Percentiles rank a stretch among this genome's conserved stretches.
Conservation (phyloP, 108 stramenopile species). For the Thalassiosira profunda region DNA sequence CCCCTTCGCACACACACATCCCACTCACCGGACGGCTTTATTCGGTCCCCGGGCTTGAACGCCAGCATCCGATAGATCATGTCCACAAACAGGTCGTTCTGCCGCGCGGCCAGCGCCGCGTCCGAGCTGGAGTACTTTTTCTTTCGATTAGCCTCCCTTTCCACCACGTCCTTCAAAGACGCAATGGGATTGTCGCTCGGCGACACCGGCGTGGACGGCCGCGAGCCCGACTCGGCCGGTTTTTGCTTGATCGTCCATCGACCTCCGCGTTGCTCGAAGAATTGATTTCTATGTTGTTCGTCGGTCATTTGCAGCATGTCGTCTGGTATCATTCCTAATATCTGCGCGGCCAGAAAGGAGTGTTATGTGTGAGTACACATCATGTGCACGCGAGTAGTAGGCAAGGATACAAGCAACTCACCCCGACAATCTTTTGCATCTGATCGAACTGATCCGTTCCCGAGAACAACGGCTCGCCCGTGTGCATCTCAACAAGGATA, state of each 20-base stretch:
- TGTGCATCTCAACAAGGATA: constrained; percentile 99
- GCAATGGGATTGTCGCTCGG: constrained; percentile 74
- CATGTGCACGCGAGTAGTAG: neutral
- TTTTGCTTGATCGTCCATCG: constrained; percentile 60
- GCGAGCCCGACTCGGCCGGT: constrained; percentile 35
- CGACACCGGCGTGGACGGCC: constrained; percentile 40
- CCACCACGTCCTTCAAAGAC: constrained; percentile 77
- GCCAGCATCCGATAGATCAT: constrained; percentile 92
- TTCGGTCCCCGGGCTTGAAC: constrained; percentile 77
- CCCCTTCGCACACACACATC: too few relatives aligned
- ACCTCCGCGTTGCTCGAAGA: constrained; percentile 70
- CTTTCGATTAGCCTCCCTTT: constrained; percentile 66
- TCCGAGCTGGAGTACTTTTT: constrained; percentile 76
- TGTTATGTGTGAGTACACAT: neutral
- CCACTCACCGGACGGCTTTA: too few relatives aligned
- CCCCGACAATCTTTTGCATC: constrained; percentile 95
- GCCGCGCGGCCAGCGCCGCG: constrained; percentile 73
- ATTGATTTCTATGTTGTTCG: constrained; percentile 75
- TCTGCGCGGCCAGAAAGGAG: constrained; percentile 19
- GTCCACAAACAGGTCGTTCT: constrained; percentile 94
- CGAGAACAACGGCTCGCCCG: constrained; percentile 97
- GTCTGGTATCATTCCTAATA: constrained; percentile 92
- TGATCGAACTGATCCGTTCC: constrained; percentile 98
- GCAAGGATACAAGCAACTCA: too few relatives aligned
- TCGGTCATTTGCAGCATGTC: constrained; percentile 77